Evolutionary conservation across 2,329 filamentous ascomycete genomes (phyloP).

Genomic region (Didymella pomorum): DNA sequence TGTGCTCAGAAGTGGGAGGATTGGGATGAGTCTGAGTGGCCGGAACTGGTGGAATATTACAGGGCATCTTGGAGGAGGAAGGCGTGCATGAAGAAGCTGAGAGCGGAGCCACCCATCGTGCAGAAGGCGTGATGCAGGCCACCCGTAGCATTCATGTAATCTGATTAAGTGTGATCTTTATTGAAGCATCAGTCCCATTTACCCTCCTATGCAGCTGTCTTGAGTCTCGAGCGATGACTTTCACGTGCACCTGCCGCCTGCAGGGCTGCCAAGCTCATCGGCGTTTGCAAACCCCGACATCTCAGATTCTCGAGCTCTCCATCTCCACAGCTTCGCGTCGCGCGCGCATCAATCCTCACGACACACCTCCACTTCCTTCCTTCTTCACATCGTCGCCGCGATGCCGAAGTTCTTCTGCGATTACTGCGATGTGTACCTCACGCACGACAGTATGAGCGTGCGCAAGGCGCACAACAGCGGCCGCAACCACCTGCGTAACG

Average conservation of each 20-base stretch:
- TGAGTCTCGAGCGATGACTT: not conserved
- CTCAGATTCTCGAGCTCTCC: slow-evolving; percentile 27
- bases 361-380: not conserved
- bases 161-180: not conserved
- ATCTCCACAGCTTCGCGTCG: slow-evolving; percentile 31
- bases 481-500: slow-evolving; percentile 95
- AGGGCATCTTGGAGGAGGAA: slow-evolving; percentile 43
- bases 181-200: no score
- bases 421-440: slow-evolving; percentile 99
- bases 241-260: slow-evolving; percentile 9
- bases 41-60: slow-evolving; percentile 37
- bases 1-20: slow-evolving; percentile 32
- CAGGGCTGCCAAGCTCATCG: slow-evolving; percentile 33
- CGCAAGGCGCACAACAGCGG: slow-evolving; percentile 98
- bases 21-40: slow-evolving; percentile 34
- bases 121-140: not conserved
- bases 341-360: slow-evolving; percentile 15
- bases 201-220: no score
- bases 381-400: not conserved
- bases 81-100: slow-evolving; percentile 38
- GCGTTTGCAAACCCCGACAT: slow-evolving; percentile 25
- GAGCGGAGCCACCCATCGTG: slow-evolving; percentile 20
- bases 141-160: not conserved
- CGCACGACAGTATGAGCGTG: slow-evolving; percentile 99
- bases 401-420: slow-evolving; percentile 65